Base-by-base conservation (phyloP, 2,329 filamentous ascomycete species). In the Tolypocladium cylindrosporum region DNA sequence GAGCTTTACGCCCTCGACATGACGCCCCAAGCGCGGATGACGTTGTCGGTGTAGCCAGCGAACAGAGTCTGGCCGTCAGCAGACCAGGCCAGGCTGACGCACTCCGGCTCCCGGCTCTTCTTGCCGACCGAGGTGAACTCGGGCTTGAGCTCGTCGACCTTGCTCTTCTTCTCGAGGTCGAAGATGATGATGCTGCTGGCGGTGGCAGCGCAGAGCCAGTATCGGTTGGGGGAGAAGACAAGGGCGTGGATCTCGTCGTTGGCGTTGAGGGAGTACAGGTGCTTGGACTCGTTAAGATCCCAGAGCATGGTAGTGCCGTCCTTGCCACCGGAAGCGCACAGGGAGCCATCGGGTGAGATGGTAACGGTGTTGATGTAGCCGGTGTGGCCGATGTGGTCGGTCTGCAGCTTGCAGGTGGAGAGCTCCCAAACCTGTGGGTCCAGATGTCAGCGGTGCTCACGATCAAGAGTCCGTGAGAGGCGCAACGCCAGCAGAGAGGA, bases 141-240 rank as follows among this genome's bases (percentile, higher is more conserved):
- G 69, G 93, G 93, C 89, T 96, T 97, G 79, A 99, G 88, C 87
- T 97, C 94, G 73, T 97, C 93, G 75, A 97, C 93, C 89, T 97
- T 97, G 89, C 88, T 95, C 92, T 99, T 99, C 92, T 99, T 99
- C 91, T 99, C 94, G 69, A 99, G 87, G 75, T 99, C 94, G 83
- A 99, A 99, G 86, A 99, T 97, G 86, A 97, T 97, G 86, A 99
- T 97, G 86, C 87, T 91, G 82, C 86, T 90, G 75, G 91, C 85
- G 65, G 94, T 99, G 76, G 94, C 94, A 75, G 94, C 94, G 86
- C 94, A 99, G 70, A 99, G 88, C 94, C 94, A 99, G 91, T 99
- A 99, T 79, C 94, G 89, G 91, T 99, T 99, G 75, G 94, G 94
- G 66, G 94, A 97, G 90, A 99, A 99, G 79, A 97, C 94, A 69